phyloP scores from a whole-genome alignment of 306 rosid species.

The Glycine latifolia region DNA sequence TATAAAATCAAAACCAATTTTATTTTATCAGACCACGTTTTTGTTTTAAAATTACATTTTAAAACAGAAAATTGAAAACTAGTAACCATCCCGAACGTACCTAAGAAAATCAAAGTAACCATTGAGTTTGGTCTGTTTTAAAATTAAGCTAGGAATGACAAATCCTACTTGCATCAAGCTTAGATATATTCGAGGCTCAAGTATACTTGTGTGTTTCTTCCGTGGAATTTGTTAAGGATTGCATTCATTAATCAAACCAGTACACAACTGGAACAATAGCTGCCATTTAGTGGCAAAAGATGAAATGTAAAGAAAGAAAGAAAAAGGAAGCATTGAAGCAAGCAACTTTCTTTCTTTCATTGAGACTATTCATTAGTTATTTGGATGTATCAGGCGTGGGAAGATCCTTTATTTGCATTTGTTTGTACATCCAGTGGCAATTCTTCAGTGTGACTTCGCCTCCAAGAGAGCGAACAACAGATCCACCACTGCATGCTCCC shows the following conservation, averaged over 20 bases:
- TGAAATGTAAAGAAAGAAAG: slow-evolving; percentile 9
- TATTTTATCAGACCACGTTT: too few species aligned
- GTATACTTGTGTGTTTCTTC: too few species aligned
- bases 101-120: slow-evolving; percentile 18
- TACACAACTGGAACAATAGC: too few species aligned
- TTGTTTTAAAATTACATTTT: too few species aligned
- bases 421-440: slow-evolving; percentile 89
- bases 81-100: too few species aligned
- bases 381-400: slow-evolving; percentile 51
- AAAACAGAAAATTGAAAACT: too few species aligned
- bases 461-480: slow-evolving; percentile 82
- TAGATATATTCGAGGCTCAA: too few species aligned
- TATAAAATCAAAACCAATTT: too few species aligned
- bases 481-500: slow-evolving; percentile 89
- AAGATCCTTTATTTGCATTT: slow-evolving; percentile 73
- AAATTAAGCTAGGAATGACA: too few species aligned
- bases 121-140: neutral
- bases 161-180: too few species aligned
- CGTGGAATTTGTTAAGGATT: too few species aligned
- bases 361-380: slow-evolving; percentile 47
- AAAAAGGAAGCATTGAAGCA: neutral
- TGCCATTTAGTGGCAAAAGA: neutral
- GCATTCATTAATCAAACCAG: slow-evolving; percentile 22
- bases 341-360: slow-evolving; percentile 7
- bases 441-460: slow-evolving; percentile 77